These are phyloP conservation scores for Curvularia spicifera DNA, from an alignment of 2,329 filamentous ascomycete genomes.

Conservation along the genomic window DNA sequence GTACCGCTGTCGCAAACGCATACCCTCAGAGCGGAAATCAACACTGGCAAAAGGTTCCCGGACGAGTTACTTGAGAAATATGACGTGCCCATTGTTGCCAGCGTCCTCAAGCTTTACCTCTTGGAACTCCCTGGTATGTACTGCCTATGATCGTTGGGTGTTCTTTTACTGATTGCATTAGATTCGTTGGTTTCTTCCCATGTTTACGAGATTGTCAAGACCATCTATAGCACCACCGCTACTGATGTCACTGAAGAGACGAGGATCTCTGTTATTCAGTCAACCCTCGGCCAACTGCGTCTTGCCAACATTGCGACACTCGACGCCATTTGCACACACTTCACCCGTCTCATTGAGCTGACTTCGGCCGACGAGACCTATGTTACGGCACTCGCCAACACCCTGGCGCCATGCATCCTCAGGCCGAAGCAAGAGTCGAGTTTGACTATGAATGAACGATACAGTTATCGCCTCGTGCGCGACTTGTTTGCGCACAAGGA, in stretches of 20 bases:
- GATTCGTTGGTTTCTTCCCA: conserved; percentile 98
- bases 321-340: conserved; percentile 97
- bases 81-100: conserved; percentile 92
- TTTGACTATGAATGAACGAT: conserved; percentile 93
- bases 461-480: conserved; percentile 85
- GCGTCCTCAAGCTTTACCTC: conserved; percentile 90
- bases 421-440: conserved; percentile 86
- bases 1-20: conserved; percentile 86
- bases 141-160: background rate
- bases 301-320: conserved; percentile 98
- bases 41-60: conserved; percentile 82
- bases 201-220: conserved; percentile 98
- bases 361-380: conserved; percentile 95
- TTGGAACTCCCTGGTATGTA: conserved; percentile 86
- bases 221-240: conserved; percentile 88
- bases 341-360: conserved; percentile 93
- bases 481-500: conserved; percentile 95
- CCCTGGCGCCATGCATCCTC: conserved; percentile 83
- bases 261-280: conserved; percentile 89
- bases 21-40: conserved; percentile 79
- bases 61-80: conserved; percentile 82
- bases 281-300: conserved; percentile 90
- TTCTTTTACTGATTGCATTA: conserved; percentile 49
- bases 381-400: conserved; percentile 72
- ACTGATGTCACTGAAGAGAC: conserved; percentile 70